A percentile compares a stretch with the other conserved stretches of the same genome.
Conservation (phyloP, 2,329 filamentous ascomycete species). For the Proliferodiscus dingleyae region DNA sequence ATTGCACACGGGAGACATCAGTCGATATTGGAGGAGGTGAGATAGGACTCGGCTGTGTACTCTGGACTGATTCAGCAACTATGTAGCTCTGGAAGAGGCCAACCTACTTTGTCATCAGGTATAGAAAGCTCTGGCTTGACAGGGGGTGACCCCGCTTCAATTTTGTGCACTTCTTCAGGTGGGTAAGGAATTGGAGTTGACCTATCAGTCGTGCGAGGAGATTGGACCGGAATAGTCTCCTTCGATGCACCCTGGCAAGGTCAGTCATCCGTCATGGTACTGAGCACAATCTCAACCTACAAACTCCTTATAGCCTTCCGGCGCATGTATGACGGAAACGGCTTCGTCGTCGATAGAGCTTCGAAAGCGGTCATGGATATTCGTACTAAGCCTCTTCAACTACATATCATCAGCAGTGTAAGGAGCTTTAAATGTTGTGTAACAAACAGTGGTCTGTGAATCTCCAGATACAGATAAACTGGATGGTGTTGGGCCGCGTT, state of each 20-base stretch:
- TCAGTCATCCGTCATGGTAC: conserved; percentile 11
- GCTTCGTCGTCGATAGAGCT: conserved; percentile 67
- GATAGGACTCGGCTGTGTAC: conserved; percentile 25
- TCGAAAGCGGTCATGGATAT: conserved; percentile 52
- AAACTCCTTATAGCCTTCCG: conserved; percentile 76
- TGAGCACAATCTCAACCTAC: conserved; percentile 42
- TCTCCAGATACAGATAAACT: conserved; percentile 25
- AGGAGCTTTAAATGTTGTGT: conserved; percentile 4
- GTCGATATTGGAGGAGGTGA: conserved; percentile 70
- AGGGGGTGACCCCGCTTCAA: conserved; percentile 1
- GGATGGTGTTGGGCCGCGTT: conserved; percentile 35
- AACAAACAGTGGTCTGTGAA: conserved; percentile 23
- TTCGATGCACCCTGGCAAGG: conserved; percentile 14
- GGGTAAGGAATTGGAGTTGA: conserved; percentile 31
- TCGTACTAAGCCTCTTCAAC: conserved; percentile 40
- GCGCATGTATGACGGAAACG: conserved; percentile 86
- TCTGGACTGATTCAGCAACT: conserved; percentile 19
- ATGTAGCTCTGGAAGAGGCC: background rate
- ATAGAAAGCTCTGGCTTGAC: conserved; percentile 19
- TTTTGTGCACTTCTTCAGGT: conserved; percentile 7
- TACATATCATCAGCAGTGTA: conserved; percentile 17
- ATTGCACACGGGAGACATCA: conserved; percentile 60
- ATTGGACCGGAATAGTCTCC: conserved; percentile 15
- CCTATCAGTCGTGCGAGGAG: conserved; percentile 19
- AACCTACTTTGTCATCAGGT: conserved; percentile 26